Evolutionary conservation across 441 rosid genomes (phyloP).

Genomic region (Mallotus repandus): DNA sequence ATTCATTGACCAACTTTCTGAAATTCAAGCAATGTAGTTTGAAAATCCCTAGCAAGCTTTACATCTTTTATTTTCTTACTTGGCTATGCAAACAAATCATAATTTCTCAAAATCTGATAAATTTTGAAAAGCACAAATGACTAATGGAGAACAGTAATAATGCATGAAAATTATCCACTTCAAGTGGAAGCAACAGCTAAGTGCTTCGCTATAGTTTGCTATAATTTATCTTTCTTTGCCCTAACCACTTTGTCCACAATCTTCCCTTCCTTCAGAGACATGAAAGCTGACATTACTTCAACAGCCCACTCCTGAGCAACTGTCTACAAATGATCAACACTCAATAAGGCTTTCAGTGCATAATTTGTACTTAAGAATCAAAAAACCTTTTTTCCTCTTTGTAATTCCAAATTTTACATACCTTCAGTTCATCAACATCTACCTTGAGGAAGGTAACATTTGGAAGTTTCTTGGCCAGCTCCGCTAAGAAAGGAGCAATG

Average conservation of each 20-base stretch:
- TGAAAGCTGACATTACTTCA: conserved; percentile 91
- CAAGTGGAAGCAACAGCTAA: conserved; percentile 41
- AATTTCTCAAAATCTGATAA: too few relatives aligned
- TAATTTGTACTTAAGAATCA: neutral
- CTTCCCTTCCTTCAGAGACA: conserved; percentile 76
- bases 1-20: too few relatives aligned
- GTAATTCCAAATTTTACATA: conserved; percentile 16
- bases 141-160: neutral
- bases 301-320: conserved; percentile 85
- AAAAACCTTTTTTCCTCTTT: neutral
- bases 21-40: too few relatives aligned
- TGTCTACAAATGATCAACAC: conserved; percentile 37
- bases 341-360: neutral
- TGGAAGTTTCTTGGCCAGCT: conserved; percentile 72
- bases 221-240: conserved; percentile 77
- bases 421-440: conserved; percentile 84
- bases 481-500: conserved; percentile 71
- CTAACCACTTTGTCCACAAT: conserved; percentile 80
- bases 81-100: too few relatives aligned
- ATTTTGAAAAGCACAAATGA: neutral
- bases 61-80: too few relatives aligned
- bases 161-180: neutral
- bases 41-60: too few relatives aligned
- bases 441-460: conserved; percentile 73
- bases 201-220: conserved; percentile 63